These are phyloP conservation scores for Aspergillus sojae DNA, from an alignment of 2,329 filamentous ascomycete species.

Conservation along the genomic window DNA sequence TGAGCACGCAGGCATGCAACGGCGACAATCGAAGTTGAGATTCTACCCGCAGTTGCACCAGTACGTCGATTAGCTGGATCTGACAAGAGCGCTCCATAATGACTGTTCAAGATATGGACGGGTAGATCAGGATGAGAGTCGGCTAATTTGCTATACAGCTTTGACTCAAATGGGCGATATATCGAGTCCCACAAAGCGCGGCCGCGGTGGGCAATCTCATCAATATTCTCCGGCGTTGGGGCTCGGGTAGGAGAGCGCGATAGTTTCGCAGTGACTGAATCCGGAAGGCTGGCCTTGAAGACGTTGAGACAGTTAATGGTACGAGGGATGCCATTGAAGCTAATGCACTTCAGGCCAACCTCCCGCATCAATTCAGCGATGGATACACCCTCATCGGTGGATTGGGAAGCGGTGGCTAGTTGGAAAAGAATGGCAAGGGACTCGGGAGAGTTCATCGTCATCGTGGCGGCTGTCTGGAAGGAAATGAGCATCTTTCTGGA, in stretches of 20 bases:
- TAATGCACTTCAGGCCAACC: constrained; percentile 51
- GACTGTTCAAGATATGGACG: constrained; percentile 73
- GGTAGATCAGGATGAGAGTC: constrained; percentile 80
- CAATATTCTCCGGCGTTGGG: constrained; percentile 57
- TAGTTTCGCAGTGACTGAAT: constrained; percentile 56
- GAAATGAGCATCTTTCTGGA: neutral
- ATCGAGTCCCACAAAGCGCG: constrained; percentile 72
- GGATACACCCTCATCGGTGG: constrained; percentile 29
- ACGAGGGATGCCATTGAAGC: constrained; percentile 67
- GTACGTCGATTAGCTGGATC: constrained; percentile 60
- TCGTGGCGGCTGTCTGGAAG: constrained; percentile 75
- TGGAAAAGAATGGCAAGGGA: constrained; percentile 67
- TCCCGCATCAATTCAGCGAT: constrained; percentile 47
- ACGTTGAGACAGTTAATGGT: constrained; percentile 80
- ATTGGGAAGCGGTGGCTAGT: constrained; percentile 37
- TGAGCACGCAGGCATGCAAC: constrained; percentile 76
- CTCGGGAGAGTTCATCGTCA: constrained; percentile 84
- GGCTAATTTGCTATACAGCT: constrained; percentile 71
- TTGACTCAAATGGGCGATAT: constrained; percentile 73
- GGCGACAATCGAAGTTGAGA: constrained; percentile 73
- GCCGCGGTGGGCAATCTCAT: constrained; percentile 60
- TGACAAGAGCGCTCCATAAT: constrained; percentile 74
- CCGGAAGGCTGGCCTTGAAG: constrained; percentile 66
- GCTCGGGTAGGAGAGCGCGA: constrained; percentile 60
- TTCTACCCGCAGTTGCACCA: constrained; percentile 63